These are phyloP conservation scores for Trichosporon faecale DNA, from an alignment of 1,284 basidiomycete genomes.

Conservation along the genomic window DNA sequence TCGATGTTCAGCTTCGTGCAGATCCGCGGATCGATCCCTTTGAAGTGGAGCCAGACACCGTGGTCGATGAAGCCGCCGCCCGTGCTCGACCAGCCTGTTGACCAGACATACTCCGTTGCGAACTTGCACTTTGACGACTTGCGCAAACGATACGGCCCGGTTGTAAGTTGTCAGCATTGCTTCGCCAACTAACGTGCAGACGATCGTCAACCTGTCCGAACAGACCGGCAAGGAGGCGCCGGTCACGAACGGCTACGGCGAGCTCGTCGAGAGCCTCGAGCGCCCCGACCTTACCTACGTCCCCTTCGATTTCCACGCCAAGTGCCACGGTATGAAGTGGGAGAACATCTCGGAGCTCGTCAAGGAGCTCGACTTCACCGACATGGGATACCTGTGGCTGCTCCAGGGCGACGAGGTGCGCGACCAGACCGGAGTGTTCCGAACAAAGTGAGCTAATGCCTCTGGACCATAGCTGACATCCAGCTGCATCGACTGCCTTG, in stretches of 20 bases:
- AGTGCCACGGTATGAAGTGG: constrained; percentile 61
- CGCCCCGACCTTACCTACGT: constrained; percentile 64
- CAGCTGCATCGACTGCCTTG: constrained; percentile 88
- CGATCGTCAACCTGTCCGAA: constrained; percentile 83
- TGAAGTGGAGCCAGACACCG: constrained; percentile 75
- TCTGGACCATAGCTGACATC: constrained; percentile 41
- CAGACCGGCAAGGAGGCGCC: constrained; percentile 79
- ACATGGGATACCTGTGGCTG: constrained; percentile 85
- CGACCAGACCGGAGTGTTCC: constrained; percentile 77
- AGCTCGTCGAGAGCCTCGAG: constrained; percentile 62
- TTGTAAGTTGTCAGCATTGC: constrained; percentile 55
- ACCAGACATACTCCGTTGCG: constrained; percentile 68
- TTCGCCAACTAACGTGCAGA: constrained; percentile 54
- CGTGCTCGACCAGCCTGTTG: constrained; percentile 69
- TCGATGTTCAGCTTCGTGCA: constrained; percentile 86
- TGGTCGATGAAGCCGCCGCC: constrained; percentile 84
- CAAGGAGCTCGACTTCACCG: constrained; percentile 68
- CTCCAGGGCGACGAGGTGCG: constrained; percentile 69
- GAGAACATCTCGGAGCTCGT: constrained; percentile 85
- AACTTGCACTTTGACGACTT: constrained; percentile 71
- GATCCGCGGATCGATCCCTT: constrained; percentile 82
- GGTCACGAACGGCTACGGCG: constrained; percentile 74
- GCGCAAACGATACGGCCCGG: constrained; percentile 68
- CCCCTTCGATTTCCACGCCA: constrained; percentile 81
- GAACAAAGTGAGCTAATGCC: constrained; percentile 52